Percentiles rank a stretch among this genome's conserved stretches.
Conservation (phyloP, 1,139 yeast species). For the Geotrichum europaeum region DNA sequence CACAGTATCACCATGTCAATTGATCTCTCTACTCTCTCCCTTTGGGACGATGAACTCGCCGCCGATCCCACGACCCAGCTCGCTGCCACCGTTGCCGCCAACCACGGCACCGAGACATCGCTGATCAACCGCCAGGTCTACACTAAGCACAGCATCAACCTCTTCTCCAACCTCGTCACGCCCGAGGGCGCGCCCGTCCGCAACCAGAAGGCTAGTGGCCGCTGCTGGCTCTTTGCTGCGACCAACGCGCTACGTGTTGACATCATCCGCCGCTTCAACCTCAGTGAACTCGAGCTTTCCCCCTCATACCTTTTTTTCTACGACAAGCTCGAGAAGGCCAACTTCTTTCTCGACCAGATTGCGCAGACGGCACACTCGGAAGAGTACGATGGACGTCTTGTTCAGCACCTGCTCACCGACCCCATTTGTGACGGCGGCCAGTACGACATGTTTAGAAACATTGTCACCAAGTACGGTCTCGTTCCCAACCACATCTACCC, state of each 20-base stretch:
- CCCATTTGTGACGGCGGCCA: conserved; percentile 84
- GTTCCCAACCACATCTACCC: conserved; percentile 70
- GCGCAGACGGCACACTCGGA: conserved; percentile 49
- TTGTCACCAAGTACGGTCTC: conserved; percentile 69
- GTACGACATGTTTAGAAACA: conserved; percentile 72
- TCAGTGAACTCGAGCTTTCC: conserved; percentile 67
- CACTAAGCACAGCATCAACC: conserved; percentile 36
- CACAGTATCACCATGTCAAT: neutral
- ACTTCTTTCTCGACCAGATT: conserved; percentile 69
- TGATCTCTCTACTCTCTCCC: conserved; percentile 17
- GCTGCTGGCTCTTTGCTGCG: conserved; percentile 87
- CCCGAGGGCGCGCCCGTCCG: conserved; percentile 66
- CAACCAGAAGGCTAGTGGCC: conserved; percentile 67
- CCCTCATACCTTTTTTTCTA: conserved; percentile 68
- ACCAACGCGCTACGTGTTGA: conserved; percentile 62
- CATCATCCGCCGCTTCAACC: conserved; percentile 54
- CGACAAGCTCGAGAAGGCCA: conserved; percentile 70
- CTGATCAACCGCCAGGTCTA: conserved; percentile 42
- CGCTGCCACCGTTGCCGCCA: conserved; percentile 33
- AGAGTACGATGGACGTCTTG: conserved; percentile 60
- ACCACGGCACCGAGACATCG: conserved; percentile 34
- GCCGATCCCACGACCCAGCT: conserved; percentile 28
- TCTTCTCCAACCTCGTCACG: conserved; percentile 56
- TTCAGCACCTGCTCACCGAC: conserved; percentile 53
- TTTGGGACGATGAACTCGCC: conserved; percentile 28